These are phyloP conservation scores for Moesziomyces sp. DNA, from an alignment of 1,284 basidiomycete genomes.

Conservation along the genomic window DNA sequence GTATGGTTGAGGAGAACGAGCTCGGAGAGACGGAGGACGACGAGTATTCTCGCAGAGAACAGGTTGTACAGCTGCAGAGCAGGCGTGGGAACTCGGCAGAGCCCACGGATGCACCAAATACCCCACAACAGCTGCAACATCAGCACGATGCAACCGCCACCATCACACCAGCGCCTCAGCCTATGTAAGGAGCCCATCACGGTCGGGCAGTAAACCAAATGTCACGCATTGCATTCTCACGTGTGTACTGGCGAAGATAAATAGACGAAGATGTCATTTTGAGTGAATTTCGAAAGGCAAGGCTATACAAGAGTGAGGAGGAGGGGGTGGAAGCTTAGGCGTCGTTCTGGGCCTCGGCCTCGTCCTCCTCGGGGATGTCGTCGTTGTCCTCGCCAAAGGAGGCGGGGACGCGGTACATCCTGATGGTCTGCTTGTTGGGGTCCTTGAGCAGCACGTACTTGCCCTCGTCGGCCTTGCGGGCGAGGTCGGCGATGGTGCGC, in stretches of 20 bases:
- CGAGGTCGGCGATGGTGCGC: constrained; percentile 64
- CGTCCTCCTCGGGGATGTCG: constrained; percentile 72
- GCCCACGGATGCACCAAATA: constrained; percentile 1
- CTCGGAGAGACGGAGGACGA: constrained; percentile 22
- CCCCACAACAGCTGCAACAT: constrained; percentile 8
- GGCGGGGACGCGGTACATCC: constrained; percentile 89
- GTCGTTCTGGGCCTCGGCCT: constrained; percentile 62
- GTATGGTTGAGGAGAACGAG: constrained; percentile 20
- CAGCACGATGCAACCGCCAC: neutral
- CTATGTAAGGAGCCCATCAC: neutral
- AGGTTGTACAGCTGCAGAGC: constrained; percentile 32
- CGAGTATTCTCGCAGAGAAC: constrained; percentile 15
- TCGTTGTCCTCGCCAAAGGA: constrained; percentile 76
- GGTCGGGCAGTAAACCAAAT: too few species aligned
- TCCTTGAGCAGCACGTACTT: constrained; percentile 67
- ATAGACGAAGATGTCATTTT: constrained; percentile 9
- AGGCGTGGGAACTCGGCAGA: constrained; percentile 20
- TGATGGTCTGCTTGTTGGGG: constrained; percentile 78
- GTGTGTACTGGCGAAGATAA: neutral
- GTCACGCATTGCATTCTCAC: neutral
- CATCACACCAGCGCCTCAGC: too few species aligned
- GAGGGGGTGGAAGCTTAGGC: constrained; percentile 10
- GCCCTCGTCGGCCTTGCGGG: constrained; percentile 54
- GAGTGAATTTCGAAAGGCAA: too few species aligned
- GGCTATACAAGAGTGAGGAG: neutral